Evolutionary conservation across 257 asterid genomes (phyloP), one percentile per base, ranked within the genome.

Genomic region (Solanum pennellii): DNA sequence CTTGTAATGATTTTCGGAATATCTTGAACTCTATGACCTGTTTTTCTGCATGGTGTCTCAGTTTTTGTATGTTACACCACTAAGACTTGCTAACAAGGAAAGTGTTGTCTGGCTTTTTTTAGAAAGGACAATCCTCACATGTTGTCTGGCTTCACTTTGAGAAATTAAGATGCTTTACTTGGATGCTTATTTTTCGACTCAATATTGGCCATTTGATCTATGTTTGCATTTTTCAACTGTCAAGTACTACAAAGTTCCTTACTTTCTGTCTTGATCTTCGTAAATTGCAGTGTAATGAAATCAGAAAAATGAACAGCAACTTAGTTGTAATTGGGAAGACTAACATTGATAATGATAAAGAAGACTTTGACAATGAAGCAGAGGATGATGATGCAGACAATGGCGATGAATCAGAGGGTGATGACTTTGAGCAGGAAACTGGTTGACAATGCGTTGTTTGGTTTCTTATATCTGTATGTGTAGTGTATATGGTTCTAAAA

Each of bases 381-480:
- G 99, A 96, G 74, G 99, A 96, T 60, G 99, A 96, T 60, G 99
- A 93, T 87, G 97, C 93, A 66, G 98, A 97, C 89, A 94, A 95
- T 68, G 99, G 91, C 14, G 99, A 97, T 72, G 99, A 96, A 90
- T 95, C 98, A 0, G 99, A 96, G 79, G 97, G 96, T 65, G 99
- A 97, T 86, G 99, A 97, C 41, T 97, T 97, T 84, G 99, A 97
- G 88, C 99, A 97, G 91, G 99, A 95, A 89, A 95, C 99, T 25
- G 94, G 97, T 86, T 96, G 93, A 94, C 84, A 47, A 27, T 47
- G 18, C 27, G 44, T 29, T 47, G 20, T 15, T 80, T 80, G 6
- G 68, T 47, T 80, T 47, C 68, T 12, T 80, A 18, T 29, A 80
- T 49, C 69, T 31, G 20, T 29, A 80, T 80, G 85, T 80, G 44